Base-by-base conservation (phyloP, 179 eudicot genomes). In the Patellifolia procumbens region DNA sequence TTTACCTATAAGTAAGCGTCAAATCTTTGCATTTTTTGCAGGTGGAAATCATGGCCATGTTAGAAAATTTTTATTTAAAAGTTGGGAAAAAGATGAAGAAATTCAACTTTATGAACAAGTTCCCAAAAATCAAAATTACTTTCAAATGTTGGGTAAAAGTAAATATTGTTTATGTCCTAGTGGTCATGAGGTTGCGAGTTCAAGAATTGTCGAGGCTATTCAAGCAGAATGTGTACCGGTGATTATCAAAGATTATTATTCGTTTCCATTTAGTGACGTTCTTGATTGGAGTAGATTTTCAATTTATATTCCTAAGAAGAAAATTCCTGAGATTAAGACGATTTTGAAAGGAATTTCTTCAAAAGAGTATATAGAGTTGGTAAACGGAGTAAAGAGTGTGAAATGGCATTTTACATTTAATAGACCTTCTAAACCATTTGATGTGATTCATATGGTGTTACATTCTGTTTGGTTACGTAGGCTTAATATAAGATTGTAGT, bases 391-490 rank as follows among this genome's bases (percentile, higher is more conserved):
- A 24, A 82, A 82, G 43, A 55, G 64, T 16, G 82, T 80, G 1
- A 78, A 52, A 68, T n/a, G 58, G 63, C 79, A 80, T 34, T 77
- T 87, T 68, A 82, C 79, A 1, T 0, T 87, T 16, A 80, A 87
- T 62, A 77, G 75, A 53, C 84, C 87, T 17, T 31, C 88, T 20
- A 71, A 81, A 69, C 86, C 86, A 12, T 87, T 72, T 68, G 90
- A 87, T 71, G 28, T 87, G 29, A 26, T 81, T 76, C 88, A 87
- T 63, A 87, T 87, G 90, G 56, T 84, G 8, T 60, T 87, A 35
- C 90, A 87, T 34, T 87, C 88, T 42, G 17, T 85, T 7, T 87
- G 90, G 90, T 52, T 87, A 11, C 74, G 88, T 34, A 76, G 90
- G 42, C 81, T 85, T 45, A 81, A 83, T 76, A 53, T 85, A 29